These are phyloP conservation scores for Aschersonia sp. DNA, from an alignment of 2,329 filamentous ascomycete genomes.

Conservation along the genomic window DNA sequence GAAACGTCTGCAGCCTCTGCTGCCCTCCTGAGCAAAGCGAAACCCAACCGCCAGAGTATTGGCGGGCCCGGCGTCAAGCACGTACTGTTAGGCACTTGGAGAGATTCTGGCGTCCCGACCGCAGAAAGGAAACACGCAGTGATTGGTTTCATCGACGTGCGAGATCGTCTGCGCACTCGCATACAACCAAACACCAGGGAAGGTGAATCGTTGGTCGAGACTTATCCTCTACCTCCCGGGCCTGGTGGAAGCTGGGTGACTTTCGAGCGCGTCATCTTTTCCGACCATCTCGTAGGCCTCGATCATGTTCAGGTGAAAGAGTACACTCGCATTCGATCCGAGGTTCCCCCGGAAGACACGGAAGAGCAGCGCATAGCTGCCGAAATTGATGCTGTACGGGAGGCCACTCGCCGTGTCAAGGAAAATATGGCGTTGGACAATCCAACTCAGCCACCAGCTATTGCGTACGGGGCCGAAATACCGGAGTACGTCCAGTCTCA, in stretches of 20 bases:
- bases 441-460: constrained; percentile 22
- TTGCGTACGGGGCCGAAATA: constrained; percentile 36
- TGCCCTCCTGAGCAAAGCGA: constrained; percentile 11
- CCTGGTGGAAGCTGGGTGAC: constrained; percentile 51
- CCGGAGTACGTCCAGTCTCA: constrained; percentile 25
- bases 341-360: constrained; percentile 16
- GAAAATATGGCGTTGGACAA: constrained; percentile 28
- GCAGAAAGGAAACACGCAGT: constrained; percentile 40
- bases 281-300: constrained; percentile 37
- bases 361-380: constrained; percentile 22
- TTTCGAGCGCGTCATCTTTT: constrained; percentile 45
- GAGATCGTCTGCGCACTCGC: constrained; percentile 45
- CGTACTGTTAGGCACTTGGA: constrained; percentile 43
- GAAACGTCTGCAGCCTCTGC: constrained; percentile 11
- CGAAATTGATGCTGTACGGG: constrained; percentile 27
- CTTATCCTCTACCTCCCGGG: constrained; percentile 37
- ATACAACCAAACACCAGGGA: constrained; percentile 35
- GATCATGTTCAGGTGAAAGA: constrained; percentile 46
- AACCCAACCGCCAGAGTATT: constrained; percentile 12
- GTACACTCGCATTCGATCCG: constrained; percentile 41
- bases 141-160: constrained; percentile 47
- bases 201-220: constrained; percentile 30
- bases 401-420: constrained; percentile 30
- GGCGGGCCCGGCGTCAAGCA: constrained; percentile 23
- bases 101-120: constrained; percentile 37